Conservation (phyloP, 2,329 filamentous ascomycete genomes). For the Stenocarpella maydis region DNA sequence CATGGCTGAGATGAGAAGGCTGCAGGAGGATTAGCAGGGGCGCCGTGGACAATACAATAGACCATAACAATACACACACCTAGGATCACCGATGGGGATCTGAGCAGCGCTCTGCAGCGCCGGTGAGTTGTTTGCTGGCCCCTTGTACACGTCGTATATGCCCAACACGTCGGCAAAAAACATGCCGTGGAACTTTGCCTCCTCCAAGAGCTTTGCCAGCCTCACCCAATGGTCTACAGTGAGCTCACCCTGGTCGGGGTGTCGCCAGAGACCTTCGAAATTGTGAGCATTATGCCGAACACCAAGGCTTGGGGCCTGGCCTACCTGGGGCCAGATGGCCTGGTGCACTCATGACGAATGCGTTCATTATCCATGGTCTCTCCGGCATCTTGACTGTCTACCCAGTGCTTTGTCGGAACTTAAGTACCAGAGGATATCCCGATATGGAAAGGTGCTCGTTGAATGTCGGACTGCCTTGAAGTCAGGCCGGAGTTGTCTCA, state of each 20-base stretch:
- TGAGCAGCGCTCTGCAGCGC: constrained; percentile 70
- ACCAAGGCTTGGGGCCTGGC: background rate
- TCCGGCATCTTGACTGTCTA: background rate
- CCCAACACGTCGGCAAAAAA: constrained; percentile 54
- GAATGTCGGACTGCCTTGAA: background rate
- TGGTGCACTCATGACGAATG: constrained; percentile 45
- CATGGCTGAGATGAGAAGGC: constrained; percentile 62
- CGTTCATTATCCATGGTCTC: constrained; percentile 47
- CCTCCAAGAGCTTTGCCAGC: constrained; percentile 47
- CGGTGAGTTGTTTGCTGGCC: constrained; percentile 62
- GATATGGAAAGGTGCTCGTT: background rate
- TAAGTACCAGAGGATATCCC: background rate
- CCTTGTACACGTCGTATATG: constrained; percentile 75
- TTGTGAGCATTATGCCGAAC: background rate
- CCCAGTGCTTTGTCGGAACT: background rate
- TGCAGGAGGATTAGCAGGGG: background rate
- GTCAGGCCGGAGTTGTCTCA: background rate
- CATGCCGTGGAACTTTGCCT: constrained; percentile 48
- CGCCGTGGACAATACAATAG: background rate
- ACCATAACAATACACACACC: constrained; percentile 52
- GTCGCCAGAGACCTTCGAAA: constrained; percentile 22
- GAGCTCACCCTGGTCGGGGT: constrained; percentile 36
- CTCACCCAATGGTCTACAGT: constrained; percentile 57
- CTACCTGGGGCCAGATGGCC: constrained; percentile 27
- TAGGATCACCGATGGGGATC: constrained; percentile 75